Evolutionary conservation across 2,329 filamentous ascomycete species (phyloP).

Genomic region (Ascochyta fabae): DNA sequence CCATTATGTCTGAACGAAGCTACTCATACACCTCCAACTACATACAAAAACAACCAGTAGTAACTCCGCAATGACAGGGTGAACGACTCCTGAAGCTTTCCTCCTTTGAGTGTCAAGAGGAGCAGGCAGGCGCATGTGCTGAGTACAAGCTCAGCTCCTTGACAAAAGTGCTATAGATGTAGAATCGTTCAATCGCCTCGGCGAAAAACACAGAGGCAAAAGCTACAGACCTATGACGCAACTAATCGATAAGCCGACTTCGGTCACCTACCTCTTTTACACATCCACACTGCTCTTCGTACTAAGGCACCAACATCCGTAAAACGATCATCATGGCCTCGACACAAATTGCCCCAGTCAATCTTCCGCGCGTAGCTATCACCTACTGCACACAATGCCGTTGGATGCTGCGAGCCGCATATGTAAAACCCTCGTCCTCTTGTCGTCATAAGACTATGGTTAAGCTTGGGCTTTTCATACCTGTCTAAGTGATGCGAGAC

Average conservation of each 20-base stretch:
- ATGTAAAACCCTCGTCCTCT: slow-evolving; percentile 63
- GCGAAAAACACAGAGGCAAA: not conserved
- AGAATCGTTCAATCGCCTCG: too few species aligned
- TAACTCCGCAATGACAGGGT: not conserved
- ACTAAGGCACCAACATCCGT: not conserved
- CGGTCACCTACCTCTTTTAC: not conserved
- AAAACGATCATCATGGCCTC: slow-evolving; percentile 32
- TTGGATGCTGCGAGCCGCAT: slow-evolving; percentile 87
- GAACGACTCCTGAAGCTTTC: not conserved
- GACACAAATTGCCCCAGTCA: slow-evolving; percentile 31
- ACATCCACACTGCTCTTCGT: not conserved
- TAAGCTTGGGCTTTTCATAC: not conserved
- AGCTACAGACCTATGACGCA: slow-evolving; percentile 8
- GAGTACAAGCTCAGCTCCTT: too few species aligned
- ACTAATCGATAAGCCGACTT: slow-evolving; percentile 11
- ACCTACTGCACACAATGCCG: slow-evolving; percentile 93
- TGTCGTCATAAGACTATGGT: not conserved
- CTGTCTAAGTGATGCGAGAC: not conserved
- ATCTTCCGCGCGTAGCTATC: slow-evolving; percentile 79
- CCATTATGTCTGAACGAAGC: not conserved
- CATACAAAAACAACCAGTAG: not conserved
- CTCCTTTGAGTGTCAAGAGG: not conserved
- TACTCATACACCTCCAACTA: not conserved
- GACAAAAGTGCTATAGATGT: too few species aligned
- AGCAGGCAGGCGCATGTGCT: not conserved